Evolutionary conservation across 352 stramenopile species (phyloP).

Genomic region (Phytophthora europaea): DNA sequence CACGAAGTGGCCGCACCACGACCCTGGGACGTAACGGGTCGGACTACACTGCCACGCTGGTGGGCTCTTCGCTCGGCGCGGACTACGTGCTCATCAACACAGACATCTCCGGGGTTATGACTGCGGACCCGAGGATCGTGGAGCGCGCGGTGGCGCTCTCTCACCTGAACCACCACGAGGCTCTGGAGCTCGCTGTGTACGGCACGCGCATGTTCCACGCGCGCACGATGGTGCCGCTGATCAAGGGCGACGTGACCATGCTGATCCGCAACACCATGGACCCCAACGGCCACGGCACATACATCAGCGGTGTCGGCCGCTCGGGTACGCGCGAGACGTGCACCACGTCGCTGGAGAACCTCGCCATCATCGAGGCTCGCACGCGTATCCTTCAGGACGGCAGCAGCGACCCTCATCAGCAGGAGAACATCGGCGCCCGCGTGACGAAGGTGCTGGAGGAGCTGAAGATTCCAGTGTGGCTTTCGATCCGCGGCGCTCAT

Average conservation of each 20-base stretch:
- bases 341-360: slow-evolving; percentile 85
- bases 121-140: slow-evolving; percentile 80
- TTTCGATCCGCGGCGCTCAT: slow-evolving; percentile 85
- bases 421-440: slow-evolving; percentile 79
- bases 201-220: slow-evolving; percentile 89
- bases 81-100: slow-evolving; percentile 91
- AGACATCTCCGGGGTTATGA: slow-evolving; percentile 88
- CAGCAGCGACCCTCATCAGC: slow-evolving; percentile 50
- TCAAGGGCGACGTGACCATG: slow-evolving; percentile 85
- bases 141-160: slow-evolving; percentile 76
- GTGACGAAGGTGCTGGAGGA: slow-evolving; percentile 78
- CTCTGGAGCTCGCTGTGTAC: slow-evolving; percentile 84
- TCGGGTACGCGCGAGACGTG: slow-evolving; percentile 77
- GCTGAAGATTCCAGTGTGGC: slow-evolving; percentile 77
- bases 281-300: slow-evolving; percentile 79
- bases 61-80: slow-evolving; percentile 68
- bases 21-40: slow-evolving; percentile 86
- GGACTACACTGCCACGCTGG: slow-evolving; percentile 88
- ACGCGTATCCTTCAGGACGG: slow-evolving; percentile 85
- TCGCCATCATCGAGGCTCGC: slow-evolving; percentile 82
- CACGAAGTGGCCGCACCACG: slow-evolving; percentile 72
- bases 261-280: slow-evolving; percentile 90
- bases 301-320: slow-evolving; percentile 74
- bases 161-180: slow-evolving; percentile 85
- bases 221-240: slow-evolving; percentile 87